A percentile compares a stretch with the other conserved stretches of the same genome.
Conservation (phyloP, 768 basidiomycete species). For the Tylopilus sp. region DNA sequence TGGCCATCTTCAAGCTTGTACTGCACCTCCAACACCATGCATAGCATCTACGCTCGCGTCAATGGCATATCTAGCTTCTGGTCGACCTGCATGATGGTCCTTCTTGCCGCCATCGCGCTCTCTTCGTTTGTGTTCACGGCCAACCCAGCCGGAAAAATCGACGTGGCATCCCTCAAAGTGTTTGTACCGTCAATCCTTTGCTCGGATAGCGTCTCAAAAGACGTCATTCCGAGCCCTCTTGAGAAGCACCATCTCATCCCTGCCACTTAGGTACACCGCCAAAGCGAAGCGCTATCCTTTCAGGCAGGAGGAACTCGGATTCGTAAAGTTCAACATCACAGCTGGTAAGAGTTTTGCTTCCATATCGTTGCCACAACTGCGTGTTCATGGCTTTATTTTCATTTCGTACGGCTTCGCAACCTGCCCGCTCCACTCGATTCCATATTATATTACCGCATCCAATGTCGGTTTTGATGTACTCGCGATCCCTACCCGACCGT, state of each 20-base stretch:
- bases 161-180: constrained; percentile 74
- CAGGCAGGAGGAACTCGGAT: constrained; percentile 71
- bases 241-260: constrained; percentile 16
- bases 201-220: constrained; percentile 5
- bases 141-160: constrained; percentile 53
- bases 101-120: constrained; percentile 67
- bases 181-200: constrained; percentile 36
- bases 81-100: constrained; percentile 70
- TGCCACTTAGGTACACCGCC: constrained; percentile 39
- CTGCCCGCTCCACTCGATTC: constrained; percentile 7
- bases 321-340: constrained; percentile 76
- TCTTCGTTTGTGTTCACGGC: constrained; percentile 67
- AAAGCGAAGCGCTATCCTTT: constrained; percentile 53
- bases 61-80: constrained; percentile 74
- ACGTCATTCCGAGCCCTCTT: constrained; percentile 8
- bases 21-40: constrained; percentile 43
- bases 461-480: neutral
- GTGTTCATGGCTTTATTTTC: constrained; percentile 27
- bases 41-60: constrained; percentile 63
- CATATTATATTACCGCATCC: constrained; percentile 21
- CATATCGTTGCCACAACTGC: constrained; percentile 23
- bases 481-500: neutral
- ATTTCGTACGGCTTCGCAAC: constrained; percentile 18
- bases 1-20: neutral
- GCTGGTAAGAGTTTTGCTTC: constrained; percentile 55